Evolutionary conservation across 192 early-diverging fungal genomes (phyloP).

Genomic region (Backusella australiensis): DNA sequence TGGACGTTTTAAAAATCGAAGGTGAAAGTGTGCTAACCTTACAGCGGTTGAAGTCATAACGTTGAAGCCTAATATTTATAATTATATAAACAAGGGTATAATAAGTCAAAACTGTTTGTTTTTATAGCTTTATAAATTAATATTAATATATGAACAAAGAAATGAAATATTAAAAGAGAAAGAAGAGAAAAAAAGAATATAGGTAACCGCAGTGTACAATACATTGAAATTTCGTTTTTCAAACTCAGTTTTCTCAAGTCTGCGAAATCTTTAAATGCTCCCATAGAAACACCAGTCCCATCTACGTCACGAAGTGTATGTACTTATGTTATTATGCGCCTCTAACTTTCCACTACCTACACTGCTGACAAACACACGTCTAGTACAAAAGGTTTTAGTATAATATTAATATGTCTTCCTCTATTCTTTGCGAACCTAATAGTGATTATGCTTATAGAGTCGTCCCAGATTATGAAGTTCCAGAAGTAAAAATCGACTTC

Average conservation of each 20-base stretch:
- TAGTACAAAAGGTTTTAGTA: no score
- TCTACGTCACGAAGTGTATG: no score
- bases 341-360: no score
- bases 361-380: no score
- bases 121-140: neutral
- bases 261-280: no score
- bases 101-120: slow-evolving; percentile 11
- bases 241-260: neutral
- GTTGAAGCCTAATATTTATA: neutral
- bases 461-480: no score
- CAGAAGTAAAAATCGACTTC: no score
- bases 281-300: no score
- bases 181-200: neutral
- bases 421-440: no score
- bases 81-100: neutral
- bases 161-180: slow-evolving; percentile 18
- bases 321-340: no score
- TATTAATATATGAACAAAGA: neutral
- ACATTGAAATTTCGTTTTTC: neutral
- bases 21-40: slow-evolving; percentile 32
- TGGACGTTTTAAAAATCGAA: neutral
- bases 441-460: no score
- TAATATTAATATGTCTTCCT: no score
- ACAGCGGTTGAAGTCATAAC: slow-evolving; percentile 30
- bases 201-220: neutral